Evolutionary conservation across 495 filamentous ascomycete genomes (phyloP).

Genomic region (Trypethelium eluteriae): DNA sequence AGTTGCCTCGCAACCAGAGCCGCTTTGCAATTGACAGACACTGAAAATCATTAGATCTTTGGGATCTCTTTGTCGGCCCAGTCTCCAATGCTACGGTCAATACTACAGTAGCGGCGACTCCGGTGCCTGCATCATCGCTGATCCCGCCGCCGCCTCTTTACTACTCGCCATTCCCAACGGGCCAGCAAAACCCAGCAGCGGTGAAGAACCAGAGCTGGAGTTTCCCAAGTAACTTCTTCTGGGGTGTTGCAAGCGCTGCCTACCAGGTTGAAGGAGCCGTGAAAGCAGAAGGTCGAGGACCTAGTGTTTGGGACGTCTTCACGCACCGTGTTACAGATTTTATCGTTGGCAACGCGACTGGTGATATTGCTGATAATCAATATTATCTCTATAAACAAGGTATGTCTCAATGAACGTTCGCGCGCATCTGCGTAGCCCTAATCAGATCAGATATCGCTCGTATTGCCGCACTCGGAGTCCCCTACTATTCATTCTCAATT

Average conservation of each 20-base stretch:
- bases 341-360: slow-evolving; percentile 23
- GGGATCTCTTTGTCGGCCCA: slow-evolving; percentile 31
- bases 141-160: slow-evolving; percentile 25
- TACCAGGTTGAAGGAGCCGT: slow-evolving; percentile 34
- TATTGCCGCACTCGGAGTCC: slow-evolving; percentile 32
- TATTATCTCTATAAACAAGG: slow-evolving; percentile 35
- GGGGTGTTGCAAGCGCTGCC: slow-evolving; percentile 29
- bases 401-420: background rate
- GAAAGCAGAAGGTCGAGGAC: slow-evolving; percentile 27
- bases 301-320: slow-evolving; percentile 23
- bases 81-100: slow-evolving; percentile 38
- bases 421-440: background rate
- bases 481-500: slow-evolving; percentile 29
- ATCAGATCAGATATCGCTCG: slow-evolving; percentile 27
- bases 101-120: slow-evolving; percentile 39
- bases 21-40: background rate
- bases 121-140: slow-evolving; percentile 35
- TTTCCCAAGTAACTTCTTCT: slow-evolving; percentile 27
- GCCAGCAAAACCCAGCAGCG: slow-evolving; percentile 17
- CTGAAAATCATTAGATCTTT: slow-evolving; percentile 14
- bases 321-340: slow-evolving; percentile 27
- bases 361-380: slow-evolving; percentile 29
- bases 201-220: slow-evolving; percentile 22
- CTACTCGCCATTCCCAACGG: slow-evolving; percentile 22
- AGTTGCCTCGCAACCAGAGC: background rate